Percentiles rank a stretch among this genome's conserved stretches.
Evolutionary conservation across 202 grass and related monocot species (phyloP).

Genomic region (Hordeum pubiflorum): DNA sequence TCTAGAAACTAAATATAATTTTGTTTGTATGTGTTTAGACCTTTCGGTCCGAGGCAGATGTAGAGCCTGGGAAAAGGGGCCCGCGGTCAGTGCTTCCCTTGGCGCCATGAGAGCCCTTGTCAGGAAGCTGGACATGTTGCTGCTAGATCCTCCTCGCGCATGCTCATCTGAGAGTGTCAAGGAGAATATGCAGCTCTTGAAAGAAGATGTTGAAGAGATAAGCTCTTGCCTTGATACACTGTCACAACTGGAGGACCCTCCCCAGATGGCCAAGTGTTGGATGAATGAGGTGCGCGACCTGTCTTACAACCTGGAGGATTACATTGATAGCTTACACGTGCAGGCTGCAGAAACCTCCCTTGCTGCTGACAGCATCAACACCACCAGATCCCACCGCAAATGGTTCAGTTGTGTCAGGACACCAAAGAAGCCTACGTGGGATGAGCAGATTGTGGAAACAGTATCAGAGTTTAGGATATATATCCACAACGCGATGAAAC

Average conservation of each 20-base stretch:
- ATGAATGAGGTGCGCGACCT: background rate
- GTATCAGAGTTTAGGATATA: background rate
- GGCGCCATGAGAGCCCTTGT: background rate
- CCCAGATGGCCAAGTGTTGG: background rate
- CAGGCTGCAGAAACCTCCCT: too few relatives aligned
- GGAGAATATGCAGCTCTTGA: background rate
- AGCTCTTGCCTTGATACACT: background rate
- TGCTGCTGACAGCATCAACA: background rate
- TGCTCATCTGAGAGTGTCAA: background rate
- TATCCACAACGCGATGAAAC: background rate
- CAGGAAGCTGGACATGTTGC: background rate
- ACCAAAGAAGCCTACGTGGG: background rate
- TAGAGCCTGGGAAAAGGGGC: background rate
- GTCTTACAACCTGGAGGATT: background rate
- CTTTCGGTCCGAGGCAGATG: background rate
- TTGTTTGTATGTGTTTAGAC: background rate
- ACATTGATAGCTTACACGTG: background rate
- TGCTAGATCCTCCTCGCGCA: background rate
- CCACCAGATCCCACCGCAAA: background rate
- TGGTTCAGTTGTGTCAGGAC: background rate
- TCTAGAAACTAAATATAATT: too few relatives aligned
- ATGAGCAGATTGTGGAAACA: background rate
- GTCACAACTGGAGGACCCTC: background rate
- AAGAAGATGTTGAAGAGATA: background rate
- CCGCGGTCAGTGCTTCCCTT: background rate